These are phyloP conservation scores for Colletotrichum noveboracense DNA, from an alignment of 2,329 filamentous ascomycete species.

Conservation along the genomic window DNA sequence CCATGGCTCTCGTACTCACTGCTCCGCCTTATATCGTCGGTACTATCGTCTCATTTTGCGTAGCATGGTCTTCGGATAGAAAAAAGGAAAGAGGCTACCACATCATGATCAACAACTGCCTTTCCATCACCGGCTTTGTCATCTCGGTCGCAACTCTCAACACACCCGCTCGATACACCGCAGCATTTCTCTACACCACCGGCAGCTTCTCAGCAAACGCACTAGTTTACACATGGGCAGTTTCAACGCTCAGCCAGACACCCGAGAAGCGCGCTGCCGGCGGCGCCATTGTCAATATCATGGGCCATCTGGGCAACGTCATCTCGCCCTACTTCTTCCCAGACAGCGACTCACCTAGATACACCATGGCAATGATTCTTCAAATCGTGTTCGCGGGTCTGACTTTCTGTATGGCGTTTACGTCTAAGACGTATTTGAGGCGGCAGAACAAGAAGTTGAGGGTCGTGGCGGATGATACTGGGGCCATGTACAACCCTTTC, in stretches of 20 bases:
- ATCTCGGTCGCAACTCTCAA: constrained; percentile 34
- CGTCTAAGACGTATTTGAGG: constrained; percentile 10
- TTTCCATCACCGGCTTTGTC: constrained; percentile 44
- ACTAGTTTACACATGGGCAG: constrained; percentile 42
- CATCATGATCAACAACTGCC: constrained; percentile 40
- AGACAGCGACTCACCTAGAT: constrained; percentile 42
- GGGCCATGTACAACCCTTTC: constrained; percentile 17
- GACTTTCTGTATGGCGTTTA: constrained; percentile 5
- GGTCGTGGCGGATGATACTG: neutral
- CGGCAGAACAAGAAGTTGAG: constrained; percentile 22
- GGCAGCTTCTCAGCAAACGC: constrained; percentile 44
- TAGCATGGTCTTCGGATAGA: constrained; percentile 46
- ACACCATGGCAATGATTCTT: constrained; percentile 41
- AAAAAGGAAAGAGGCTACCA: constrained; percentile 47
- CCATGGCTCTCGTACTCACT: constrained; percentile 49
- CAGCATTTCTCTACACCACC: constrained; percentile 40
- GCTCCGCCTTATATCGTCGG: constrained; percentile 52
- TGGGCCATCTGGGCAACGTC: constrained; percentile 48
- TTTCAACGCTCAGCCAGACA: constrained; percentile 43
- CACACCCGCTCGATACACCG: constrained; percentile 33
- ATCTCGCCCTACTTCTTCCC: constrained; percentile 52
- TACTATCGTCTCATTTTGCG: constrained; percentile 44
- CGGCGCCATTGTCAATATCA: constrained; percentile 46
- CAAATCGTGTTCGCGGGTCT: constrained; percentile 19
- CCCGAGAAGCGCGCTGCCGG: constrained; percentile 49